Evolutionary conservation across 2,329 filamentous ascomycete genomes (phyloP).

Genomic region (Tolypocladium ovalisporum): DNA sequence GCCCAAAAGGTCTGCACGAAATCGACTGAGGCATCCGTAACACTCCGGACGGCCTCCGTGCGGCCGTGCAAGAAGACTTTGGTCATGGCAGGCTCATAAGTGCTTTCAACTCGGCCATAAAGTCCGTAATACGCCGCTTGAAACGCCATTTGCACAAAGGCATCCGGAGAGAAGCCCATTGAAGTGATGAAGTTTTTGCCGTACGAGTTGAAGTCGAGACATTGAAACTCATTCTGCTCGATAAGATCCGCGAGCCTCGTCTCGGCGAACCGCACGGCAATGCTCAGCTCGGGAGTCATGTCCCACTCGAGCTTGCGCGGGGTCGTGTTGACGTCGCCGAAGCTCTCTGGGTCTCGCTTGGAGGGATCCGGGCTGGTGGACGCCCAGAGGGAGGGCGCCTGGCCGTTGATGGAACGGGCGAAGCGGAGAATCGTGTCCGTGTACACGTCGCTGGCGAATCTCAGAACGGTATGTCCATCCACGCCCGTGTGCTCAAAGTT

Average conservation of each 20-base stretch:
- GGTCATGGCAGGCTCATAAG: constrained; percentile 98
- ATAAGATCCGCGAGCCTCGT: constrained; percentile 89
- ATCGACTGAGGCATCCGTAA: constrained; percentile 71
- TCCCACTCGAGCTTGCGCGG: constrained; percentile 98
- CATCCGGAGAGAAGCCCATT: constrained; percentile 93
- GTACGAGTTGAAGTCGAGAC: constrained; percentile 77
- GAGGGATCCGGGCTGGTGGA: constrained; percentile 84
- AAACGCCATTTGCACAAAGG: constrained; percentile 98
- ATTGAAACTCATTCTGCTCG: constrained; percentile 91
- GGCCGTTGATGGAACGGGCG: constrained; percentile 87
- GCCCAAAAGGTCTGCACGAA: constrained; percentile 95
- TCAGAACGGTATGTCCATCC: constrained; percentile 90
- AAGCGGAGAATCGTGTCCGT: constrained; percentile 96
- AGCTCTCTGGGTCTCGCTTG: constrained; percentile 82
- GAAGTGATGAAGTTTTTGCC: constrained; percentile 97
- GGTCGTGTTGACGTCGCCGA: constrained; percentile 85
- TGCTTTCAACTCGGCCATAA: constrained; percentile 87
- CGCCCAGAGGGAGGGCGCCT: constrained; percentile 85
- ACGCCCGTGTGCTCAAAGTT: constrained; percentile 99
- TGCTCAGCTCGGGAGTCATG: constrained; percentile 83
- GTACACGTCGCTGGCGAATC: constrained; percentile 93
- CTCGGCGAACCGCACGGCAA: constrained; percentile 89
- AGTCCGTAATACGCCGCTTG: constrained; percentile 96
- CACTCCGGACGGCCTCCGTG: constrained; percentile 84
- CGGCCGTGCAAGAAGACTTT: constrained; percentile 88